A percentile compares a stretch with the other conserved stretches of the same genome.
Conservation (phyloP, 2,329 filamentous ascomycete species). For the Cytospora mali region DNA sequence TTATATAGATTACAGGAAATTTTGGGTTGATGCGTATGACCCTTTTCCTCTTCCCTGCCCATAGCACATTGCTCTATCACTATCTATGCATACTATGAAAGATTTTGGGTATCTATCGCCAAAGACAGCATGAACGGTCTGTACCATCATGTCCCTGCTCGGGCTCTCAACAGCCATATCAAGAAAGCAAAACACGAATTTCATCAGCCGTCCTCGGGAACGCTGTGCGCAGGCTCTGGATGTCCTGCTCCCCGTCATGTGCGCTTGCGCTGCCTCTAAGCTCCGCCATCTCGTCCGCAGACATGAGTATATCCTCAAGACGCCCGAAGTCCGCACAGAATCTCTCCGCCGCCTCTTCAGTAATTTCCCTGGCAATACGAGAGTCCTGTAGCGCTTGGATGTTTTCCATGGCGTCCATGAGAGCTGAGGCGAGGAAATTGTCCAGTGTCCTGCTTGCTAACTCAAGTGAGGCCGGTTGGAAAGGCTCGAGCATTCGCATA, state of each 20-base stretch:
- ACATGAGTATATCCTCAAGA: constrained; percentile 53
- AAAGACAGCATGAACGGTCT: not conserved
- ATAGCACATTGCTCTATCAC: not conserved
- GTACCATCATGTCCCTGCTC: not conserved
- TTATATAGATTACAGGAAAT: not conserved
- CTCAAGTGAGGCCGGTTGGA: constrained; percentile 64
- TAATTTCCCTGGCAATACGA: constrained; percentile 71
- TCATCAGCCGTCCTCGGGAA: constrained; percentile 64
- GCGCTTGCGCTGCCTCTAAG: constrained; percentile 25
- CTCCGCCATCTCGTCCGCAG: constrained; percentile 44
- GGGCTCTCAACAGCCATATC: constrained; percentile 24
- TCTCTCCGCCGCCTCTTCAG: constrained; percentile 76
- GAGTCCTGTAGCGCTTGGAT: constrained; percentile 74
- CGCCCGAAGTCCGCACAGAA: constrained; percentile 85
- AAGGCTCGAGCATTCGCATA: constrained; percentile 55
- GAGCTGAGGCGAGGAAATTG: constrained; percentile 86
- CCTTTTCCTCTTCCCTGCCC: not conserved
- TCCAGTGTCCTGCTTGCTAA: constrained; percentile 77
- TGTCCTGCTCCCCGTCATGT: constrained; percentile 26
- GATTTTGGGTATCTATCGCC: not conserved
- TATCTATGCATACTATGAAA: not conserved
- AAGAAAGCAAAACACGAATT: constrained; percentile 61
- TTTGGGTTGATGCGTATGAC: no score
- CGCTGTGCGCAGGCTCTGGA: constrained; percentile 43
- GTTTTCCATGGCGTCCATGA: constrained; percentile 88